Evolutionary conservation across 345 rosid species (phyloP).

Genomic region (Rubroshorea leprosula): DNA sequence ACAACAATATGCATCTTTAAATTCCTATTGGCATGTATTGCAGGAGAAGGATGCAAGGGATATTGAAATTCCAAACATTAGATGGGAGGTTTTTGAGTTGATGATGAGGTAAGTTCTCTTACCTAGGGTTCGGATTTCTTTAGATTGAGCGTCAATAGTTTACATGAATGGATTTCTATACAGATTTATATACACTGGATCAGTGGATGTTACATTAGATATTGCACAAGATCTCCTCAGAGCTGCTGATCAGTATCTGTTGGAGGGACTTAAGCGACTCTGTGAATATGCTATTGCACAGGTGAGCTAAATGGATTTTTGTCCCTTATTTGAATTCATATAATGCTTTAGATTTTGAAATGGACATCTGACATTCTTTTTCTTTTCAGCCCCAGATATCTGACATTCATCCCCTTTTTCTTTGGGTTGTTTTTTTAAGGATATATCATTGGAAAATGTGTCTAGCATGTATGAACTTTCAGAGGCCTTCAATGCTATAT

Average conservation of each 20-base stretch:
- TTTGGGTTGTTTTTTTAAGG: slow-evolving; percentile 36
- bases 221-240: slow-evolving; percentile 95
- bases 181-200: slow-evolving; percentile 97
- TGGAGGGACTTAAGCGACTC: slow-evolving; percentile 94
- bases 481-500: slow-evolving; percentile 90
- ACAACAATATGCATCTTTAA: background rate
- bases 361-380: slow-evolving; percentile 29
- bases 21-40: slow-evolving; percentile 10
- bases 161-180: slow-evolving; percentile 17
- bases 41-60: slow-evolving; percentile 98
- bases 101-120: slow-evolving; percentile 78
- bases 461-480: slow-evolving; percentile 95
- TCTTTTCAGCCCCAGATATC: too few species aligned
- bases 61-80: slow-evolving; percentile 95
- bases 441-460: slow-evolving; percentile 81
- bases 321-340: slow-evolving; percentile 3
- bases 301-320: slow-evolving; percentile 42
- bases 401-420: too few species aligned
- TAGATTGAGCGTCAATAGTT: background rate
- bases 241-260: slow-evolving; percentile 98
- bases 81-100: slow-evolving; percentile 99
- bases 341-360: slow-evolving; percentile 14
- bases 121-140: slow-evolving; percentile 11
- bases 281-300: slow-evolving; percentile 96
- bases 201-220: slow-evolving; percentile 73